Evolutionary conservation across 225 moss, liverwort and hornwort species (phyloP).

Genomic region (Bryum argenteum): DNA sequence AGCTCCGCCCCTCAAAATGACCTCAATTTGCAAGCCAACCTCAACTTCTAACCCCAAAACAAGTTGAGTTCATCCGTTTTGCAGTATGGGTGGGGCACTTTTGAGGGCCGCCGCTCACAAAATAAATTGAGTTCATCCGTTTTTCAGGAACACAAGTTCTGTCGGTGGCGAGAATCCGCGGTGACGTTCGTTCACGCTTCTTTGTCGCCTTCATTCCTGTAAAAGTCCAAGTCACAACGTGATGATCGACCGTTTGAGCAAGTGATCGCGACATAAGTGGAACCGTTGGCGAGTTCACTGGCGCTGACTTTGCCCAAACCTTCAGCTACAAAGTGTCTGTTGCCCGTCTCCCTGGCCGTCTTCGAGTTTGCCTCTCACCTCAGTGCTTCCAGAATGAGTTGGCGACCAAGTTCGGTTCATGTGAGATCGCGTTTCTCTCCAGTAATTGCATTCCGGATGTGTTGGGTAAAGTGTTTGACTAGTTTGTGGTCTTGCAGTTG

Average conservation of each 20-base stretch:
- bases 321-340: neutral
- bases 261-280: constrained; percentile 33
- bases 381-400: neutral
- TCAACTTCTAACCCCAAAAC: too few relatives aligned
- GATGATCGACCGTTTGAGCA: constrained; percentile 44
- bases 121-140: too few relatives aligned
- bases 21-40: too few relatives aligned
- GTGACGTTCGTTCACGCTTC: neutral
- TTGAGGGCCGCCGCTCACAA: too few relatives aligned
- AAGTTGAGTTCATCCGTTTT: too few relatives aligned
- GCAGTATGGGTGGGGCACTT: too few relatives aligned
- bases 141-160: too few relatives aligned
- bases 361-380: neutral
- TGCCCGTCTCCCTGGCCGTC: fast-evolving
- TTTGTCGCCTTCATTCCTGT: neutral
- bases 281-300: constrained; percentile 36
- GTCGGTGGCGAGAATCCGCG: too few relatives aligned
- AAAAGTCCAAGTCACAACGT: neutral
- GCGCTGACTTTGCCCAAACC: constrained; percentile 5
- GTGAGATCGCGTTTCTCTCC: neutral
- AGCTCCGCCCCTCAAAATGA: too few relatives aligned
- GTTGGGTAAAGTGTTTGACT: neutral
- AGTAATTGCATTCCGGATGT: too few relatives aligned
- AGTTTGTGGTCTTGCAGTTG: constrained; percentile 33
- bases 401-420: constrained; percentile 22